A percentile compares a stretch with the other conserved stretches of the same genome.
phyloP scores from a whole-genome alignment of 331 rosid species.

The Cucumis variabilis region DNA sequence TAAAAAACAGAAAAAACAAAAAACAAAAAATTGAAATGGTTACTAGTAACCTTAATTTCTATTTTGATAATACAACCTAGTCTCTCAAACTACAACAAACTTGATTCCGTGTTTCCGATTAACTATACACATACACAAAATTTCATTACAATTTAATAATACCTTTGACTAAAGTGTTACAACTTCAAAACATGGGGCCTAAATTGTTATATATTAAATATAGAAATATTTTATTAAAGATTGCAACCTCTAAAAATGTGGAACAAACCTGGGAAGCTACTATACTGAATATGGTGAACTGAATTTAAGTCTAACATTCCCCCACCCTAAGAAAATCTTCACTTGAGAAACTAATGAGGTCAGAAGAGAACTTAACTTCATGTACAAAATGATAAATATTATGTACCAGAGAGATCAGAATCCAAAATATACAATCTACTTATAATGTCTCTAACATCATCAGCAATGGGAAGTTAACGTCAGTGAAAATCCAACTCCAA shows the following conservation, averaged over 20 bases:
- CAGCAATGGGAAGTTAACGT: slow-evolving; percentile 8
- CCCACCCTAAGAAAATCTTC: not conserved
- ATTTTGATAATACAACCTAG: no score
- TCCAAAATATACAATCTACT: slow-evolving; percentile 46
- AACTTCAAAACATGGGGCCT: no score
- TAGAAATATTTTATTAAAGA: not conserved
- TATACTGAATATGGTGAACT: not conserved
- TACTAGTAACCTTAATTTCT: no score
- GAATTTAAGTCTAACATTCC: not conserved
- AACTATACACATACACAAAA: no score
- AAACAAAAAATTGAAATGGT: no score
- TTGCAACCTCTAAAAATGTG: not conserved
- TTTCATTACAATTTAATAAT: no score
- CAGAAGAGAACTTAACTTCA: not conserved
- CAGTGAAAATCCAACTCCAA: slow-evolving; percentile 4
- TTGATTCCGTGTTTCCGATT: no score
- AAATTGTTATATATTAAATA: no score
- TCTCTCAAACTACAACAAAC: no score
- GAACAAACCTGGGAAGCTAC: not conserved
- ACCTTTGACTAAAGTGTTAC: no score
- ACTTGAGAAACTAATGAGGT: not conserved
- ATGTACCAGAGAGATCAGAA: slow-evolving; percentile 45
- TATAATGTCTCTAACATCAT: slow-evolving; percentile 37
- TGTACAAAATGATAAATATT: slow-evolving; percentile 24
- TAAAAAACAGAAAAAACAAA: no score